Percentiles rank a stretch among this genome's conserved stretches.
phyloP scores from a whole-genome alignment of 768 basidiomycete genomes.

The Leccinum disarticulatum region DNA sequence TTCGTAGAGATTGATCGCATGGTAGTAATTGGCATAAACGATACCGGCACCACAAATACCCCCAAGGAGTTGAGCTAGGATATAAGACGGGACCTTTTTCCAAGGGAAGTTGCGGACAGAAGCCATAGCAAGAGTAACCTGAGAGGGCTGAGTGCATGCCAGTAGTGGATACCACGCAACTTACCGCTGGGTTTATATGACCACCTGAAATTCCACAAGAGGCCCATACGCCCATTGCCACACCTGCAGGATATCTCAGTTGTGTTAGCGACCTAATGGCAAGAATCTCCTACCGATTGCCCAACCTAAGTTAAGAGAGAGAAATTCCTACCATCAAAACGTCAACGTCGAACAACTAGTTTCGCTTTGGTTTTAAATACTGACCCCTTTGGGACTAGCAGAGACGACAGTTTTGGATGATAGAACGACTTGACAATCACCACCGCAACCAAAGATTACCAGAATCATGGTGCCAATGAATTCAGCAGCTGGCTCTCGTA shows the following conservation, averaged over 20 bases:
- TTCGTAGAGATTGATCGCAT: slow-evolving; percentile 65
- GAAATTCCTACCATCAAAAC: slow-evolving; percentile 15
- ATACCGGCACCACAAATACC: slow-evolving; percentile 56
- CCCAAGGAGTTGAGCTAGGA: slow-evolving; percentile 63
- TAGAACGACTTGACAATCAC: slow-evolving; percentile 56
- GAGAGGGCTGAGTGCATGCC: slow-evolving; percentile 1
- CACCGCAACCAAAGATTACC: slow-evolving; percentile 59
- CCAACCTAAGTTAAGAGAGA: slow-evolving; percentile 33
- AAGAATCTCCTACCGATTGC: slow-evolving; percentile 27
- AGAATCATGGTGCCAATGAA: slow-evolving; percentile 60
- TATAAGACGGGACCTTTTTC: slow-evolving; percentile 74
- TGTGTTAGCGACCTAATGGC: not conserved
- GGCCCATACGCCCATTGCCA: slow-evolving; percentile 68
- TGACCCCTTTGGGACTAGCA: slow-evolving; percentile 53
- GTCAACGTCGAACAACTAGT: not conserved
- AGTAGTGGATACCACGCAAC: slow-evolving; percentile 12
- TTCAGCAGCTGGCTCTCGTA: slow-evolving; percentile 64
- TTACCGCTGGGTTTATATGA: slow-evolving; percentile 71
- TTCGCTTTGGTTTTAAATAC: slow-evolving; percentile 20
- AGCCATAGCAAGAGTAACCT: slow-evolving; percentile 72
- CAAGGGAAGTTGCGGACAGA: slow-evolving; percentile 74
- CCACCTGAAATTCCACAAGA: slow-evolving; percentile 68
- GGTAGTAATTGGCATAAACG: slow-evolving; percentile 64
- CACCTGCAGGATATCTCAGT: slow-evolving; percentile 33
- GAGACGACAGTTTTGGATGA: slow-evolving; percentile 46